Conservation (phyloP, 2,329 filamentous ascomycete genomes). For the Salinomyces thailandicus region DNA sequence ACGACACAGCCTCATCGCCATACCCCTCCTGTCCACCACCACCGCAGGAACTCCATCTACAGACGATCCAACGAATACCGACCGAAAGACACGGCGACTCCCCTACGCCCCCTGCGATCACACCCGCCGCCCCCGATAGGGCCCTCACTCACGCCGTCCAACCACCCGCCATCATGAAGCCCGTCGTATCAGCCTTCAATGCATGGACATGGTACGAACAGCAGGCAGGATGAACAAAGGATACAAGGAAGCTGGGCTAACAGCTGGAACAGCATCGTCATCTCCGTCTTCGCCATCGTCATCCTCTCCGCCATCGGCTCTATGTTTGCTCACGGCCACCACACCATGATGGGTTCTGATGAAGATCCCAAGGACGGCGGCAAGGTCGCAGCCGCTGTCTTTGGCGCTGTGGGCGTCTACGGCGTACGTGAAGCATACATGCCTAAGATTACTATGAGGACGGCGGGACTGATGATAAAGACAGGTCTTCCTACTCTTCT, state of each 20-base stretch:
- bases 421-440: slow-evolving; percentile 50
- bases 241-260: too few relatives aligned
- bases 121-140: neutral
- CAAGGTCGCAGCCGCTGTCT: slow-evolving; percentile 74
- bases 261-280: slow-evolving; percentile 63
- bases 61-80: too few relatives aligned
- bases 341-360: slow-evolving; percentile 67
- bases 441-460: neutral
- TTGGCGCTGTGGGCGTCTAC: slow-evolving; percentile 81
- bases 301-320: slow-evolving; percentile 56
- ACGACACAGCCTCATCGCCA: neutral
- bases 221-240: too few relatives aligned
- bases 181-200: slow-evolving; percentile 80
- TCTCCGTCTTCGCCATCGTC: slow-evolving; percentile 54
- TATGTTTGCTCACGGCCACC: slow-evolving; percentile 67
- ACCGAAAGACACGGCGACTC: too few relatives aligned
- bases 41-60: too few relatives aligned
- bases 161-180: slow-evolving; percentile 66
- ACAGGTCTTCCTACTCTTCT: slow-evolving; percentile 84
- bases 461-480: neutral
- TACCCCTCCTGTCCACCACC: too few relatives aligned
- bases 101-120: neutral
- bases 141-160: neutral
- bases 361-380: slow-evolving; percentile 54
- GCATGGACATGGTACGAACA: slow-evolving; percentile 65